Base-by-base conservation (phyloP, 768 basidiomycete species). In the Asterophora parasitica region DNA sequence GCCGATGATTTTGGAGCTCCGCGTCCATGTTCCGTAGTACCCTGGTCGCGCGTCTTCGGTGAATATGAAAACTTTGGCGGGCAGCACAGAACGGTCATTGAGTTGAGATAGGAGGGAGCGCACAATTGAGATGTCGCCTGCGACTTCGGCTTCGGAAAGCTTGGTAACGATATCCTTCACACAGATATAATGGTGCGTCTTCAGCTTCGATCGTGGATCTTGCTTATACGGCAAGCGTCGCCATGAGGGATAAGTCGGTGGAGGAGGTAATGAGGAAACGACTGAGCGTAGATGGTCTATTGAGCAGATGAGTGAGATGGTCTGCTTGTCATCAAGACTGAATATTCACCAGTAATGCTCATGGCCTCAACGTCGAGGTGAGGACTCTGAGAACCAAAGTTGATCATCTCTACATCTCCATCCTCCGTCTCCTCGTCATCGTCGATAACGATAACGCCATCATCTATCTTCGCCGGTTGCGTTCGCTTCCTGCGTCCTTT, bases 11-110 rank as follows among this genome's bases (percentile, higher is more conserved):
- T 73, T 73, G 11, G 92, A 94, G 50, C 73, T 80, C 45, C 86
- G 83, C 7, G 92, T 93, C 85, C 90, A 97, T 5, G 96, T 98
- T 16, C 94, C 95, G 58, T 83, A 86, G 65, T 95, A 98, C 1
- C 92, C 92, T 10, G 96, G 95, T 40, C 96, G 81, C 0, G 78
- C 75, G 62, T 98, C 92, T 48, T 85, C 85, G 12, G 73, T 67
- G 65, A 96, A 98, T 49, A 89, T 83, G 33, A 98, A 71, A 2
- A 83, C 80, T 66, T 96, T 98, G 42, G 83, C 79, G 0, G 86
- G 86, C 38, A 92, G 71, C 19, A 71, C 58, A 4, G 62, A 65
- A 10, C 85, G 80, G 51, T 92, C 75, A 42, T 72, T 69, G 8
- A 99, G 74, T 49, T 79, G 65, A 9, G 68, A 61, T 32, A 86